These are phyloP conservation scores for Hypocrella siamensis DNA, from an alignment of 2,329 filamentous ascomycete species.

Conservation along the genomic window DNA sequence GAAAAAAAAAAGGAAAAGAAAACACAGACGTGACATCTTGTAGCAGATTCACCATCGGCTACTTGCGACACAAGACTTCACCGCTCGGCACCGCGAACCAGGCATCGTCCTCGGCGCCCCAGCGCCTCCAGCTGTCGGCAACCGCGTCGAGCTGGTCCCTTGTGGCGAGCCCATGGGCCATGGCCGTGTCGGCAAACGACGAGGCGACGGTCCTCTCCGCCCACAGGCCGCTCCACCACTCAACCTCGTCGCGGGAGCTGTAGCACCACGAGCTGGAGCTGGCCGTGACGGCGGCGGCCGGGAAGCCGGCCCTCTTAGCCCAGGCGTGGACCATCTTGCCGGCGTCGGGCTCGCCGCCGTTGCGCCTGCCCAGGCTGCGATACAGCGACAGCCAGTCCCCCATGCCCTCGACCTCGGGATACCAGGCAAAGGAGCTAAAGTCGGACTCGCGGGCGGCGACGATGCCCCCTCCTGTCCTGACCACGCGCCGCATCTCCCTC, in stretches of 20 bases:
- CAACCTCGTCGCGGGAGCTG: constrained; percentile 7
- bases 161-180: constrained; percentile 3
- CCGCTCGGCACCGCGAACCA: constrained; percentile 3
- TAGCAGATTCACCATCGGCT: too few relatives aligned
- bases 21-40: too few relatives aligned
- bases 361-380: constrained; percentile 3
- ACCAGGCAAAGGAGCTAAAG: constrained; percentile 8
- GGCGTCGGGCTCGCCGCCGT: constrained; percentile 9
- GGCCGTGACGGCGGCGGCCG: constrained; percentile 3
- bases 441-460: constrained; percentile 16
- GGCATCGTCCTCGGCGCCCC: constrained; percentile 6
- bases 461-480: constrained; percentile 23
- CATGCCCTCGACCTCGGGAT: constrained; percentile 8
- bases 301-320: constrained; percentile 9
- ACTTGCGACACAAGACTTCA: constrained; percentile 3
- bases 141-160: constrained; percentile 1
- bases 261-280: constrained; percentile 10
- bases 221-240: constrained; percentile 10
- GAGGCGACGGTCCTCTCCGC: constrained; percentile 7
- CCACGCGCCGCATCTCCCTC: constrained; percentile 23
- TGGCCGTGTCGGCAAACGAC: constrained; percentile 2
- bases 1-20: too few relatives aligned
- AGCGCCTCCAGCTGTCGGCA: constrained; percentile 3
- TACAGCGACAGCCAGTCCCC: constrained; percentile 8
- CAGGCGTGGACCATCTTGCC: constrained; percentile 9